Evolutionary conservation across 257 asterid genomes (phyloP).

Genomic region (Galeopsis tetrahit): DNA sequence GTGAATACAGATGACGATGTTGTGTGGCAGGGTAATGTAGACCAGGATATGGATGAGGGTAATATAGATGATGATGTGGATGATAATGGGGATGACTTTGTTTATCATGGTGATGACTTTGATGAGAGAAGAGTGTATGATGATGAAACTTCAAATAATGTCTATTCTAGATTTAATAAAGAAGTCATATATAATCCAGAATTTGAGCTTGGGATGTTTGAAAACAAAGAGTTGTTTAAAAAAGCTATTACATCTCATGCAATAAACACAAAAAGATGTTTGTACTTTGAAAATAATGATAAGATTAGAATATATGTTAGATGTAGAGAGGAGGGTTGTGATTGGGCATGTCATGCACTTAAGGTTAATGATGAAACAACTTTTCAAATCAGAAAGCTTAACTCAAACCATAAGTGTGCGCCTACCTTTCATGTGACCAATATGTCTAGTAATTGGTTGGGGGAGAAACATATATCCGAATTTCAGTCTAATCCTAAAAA

Average conservation of each 20-base stretch:
- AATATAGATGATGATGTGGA: background rate
- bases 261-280: background rate
- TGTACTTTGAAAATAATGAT: background rate
- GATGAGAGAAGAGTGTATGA: background rate
- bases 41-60: no score
- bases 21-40: background rate
- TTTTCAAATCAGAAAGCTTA: no score
- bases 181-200: background rate
- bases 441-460: no score
- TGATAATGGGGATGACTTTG: background rate
- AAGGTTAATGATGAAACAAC: no score
- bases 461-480: no score
- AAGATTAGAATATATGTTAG: background rate
- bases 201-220: background rate
- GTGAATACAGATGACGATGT: background rate
- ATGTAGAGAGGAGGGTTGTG: background rate
- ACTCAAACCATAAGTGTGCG: no score
- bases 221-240: background rate
- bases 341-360: background rate
- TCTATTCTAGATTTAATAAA: background rate
- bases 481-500: no score
- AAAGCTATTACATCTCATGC: background rate
- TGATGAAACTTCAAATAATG: background rate
- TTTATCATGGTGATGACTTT: background rate
- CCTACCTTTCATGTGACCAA: no score